phyloP scores from a whole-genome alignment of 2,329 filamentous ascomycete species.

The Scedosporium minutisporum region DNA sequence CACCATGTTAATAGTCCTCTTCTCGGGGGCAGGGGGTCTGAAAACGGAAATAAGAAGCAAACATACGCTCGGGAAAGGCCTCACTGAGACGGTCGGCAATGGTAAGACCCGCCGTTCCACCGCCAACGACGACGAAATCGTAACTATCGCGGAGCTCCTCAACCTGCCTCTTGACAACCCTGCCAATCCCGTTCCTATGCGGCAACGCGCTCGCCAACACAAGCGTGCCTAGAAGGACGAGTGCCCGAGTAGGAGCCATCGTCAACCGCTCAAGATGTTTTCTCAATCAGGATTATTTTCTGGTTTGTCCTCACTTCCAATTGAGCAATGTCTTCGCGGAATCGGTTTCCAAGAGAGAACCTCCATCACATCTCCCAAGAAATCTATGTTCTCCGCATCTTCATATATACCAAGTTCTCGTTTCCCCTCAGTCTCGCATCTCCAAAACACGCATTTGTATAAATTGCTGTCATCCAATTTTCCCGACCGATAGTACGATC shows the following conservation, averaged over 20 bases:
- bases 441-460: background rate
- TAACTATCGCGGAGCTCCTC: conserved; percentile 14
- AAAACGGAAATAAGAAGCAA: background rate
- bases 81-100: conserved; percentile 49
- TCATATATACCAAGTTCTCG: background rate
- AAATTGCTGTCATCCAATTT: background rate
- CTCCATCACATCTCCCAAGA: background rate
- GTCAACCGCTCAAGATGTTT: background rate
- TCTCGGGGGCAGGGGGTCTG: background rate
- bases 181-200: background rate
- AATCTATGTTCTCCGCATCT: background rate
- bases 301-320: background rate
- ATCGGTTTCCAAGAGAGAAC: background rate
- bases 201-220: background rate
- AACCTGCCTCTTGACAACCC: conserved; percentile 4
- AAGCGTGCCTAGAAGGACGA: background rate
- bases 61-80: conserved; percentile 9
- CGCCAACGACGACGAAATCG: conserved; percentile 56
- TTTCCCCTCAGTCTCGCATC: background rate
- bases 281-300: background rate
- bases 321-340: background rate
- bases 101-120: conserved; percentile 50
- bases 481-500: background rate
- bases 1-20: background rate
- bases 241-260: background rate